A percentile compares a stretch with the other conserved stretches of the same genome.
Conservation (phyloP, 2,329 filamentous ascomycete species). For the Colletotrichum aenigma region DNA sequence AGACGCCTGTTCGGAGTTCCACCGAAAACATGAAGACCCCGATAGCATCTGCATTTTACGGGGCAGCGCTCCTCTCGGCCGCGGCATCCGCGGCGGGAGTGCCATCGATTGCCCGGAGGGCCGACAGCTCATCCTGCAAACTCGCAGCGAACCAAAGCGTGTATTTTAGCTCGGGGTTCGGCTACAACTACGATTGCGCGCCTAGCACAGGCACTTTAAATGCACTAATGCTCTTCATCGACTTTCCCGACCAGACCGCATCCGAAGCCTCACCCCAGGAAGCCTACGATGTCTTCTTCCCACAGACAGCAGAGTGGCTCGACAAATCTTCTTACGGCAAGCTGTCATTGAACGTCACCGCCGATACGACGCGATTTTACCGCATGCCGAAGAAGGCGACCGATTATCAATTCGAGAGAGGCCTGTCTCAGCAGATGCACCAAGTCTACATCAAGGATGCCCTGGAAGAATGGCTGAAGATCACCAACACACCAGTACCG, state of each 20-base stretch:
- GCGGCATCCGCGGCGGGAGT: neutral
- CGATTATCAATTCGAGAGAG: slow-evolving; percentile 30
- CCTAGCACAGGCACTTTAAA: slow-evolving; percentile 32
- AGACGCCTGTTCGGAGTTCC: neutral
- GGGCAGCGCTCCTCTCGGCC: neutral
- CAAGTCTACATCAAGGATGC: slow-evolving; percentile 33
- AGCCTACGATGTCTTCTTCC: neutral
- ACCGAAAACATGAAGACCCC: neutral
- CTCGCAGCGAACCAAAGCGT: slow-evolving; percentile 27
- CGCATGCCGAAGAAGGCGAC: slow-evolving; percentile 27
- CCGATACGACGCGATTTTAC: slow-evolving; percentile 26
- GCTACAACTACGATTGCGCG: slow-evolving; percentile 30
- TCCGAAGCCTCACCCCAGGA: slow-evolving; percentile 15
- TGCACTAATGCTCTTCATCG: slow-evolving; percentile 40
- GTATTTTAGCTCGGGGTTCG: slow-evolving; percentile 33
- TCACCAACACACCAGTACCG: slow-evolving; percentile 8
- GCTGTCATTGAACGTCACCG: slow-evolving; percentile 25
- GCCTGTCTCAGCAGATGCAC: slow-evolving; percentile 27
- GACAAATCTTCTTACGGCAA: slow-evolving; percentile 9
- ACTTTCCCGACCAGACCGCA: slow-evolving; percentile 31
- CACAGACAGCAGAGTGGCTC: slow-evolving; percentile 8
- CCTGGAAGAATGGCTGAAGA: slow-evolving; percentile 24
- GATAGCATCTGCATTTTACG: neutral
- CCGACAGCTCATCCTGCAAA: slow-evolving; percentile 16
- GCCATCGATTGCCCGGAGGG: neutral